phyloP scores from a whole-genome alignment of 164 flowering plant genomes.

The Berberis thunbergii region DNA sequence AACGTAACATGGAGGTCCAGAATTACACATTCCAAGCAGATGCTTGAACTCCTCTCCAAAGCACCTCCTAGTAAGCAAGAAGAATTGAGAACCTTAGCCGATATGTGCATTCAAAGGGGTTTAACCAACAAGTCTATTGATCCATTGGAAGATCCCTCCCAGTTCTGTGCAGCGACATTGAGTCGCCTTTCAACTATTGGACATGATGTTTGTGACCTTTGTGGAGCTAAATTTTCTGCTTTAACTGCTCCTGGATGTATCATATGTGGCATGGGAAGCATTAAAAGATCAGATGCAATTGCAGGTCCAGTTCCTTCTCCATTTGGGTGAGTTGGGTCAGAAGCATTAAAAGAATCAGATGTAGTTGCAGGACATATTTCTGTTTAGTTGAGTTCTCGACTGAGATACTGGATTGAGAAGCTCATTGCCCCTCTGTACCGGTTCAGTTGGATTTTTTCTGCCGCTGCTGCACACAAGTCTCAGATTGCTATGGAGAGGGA shows the following conservation, averaged over 20 bases:
- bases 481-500: too few species aligned
- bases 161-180: conserved; percentile 92
- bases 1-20: conserved; percentile 96
- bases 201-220: conserved; percentile 92
- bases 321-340: conserved; percentile 48
- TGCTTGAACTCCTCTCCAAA: conserved; percentile 95
- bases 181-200: conserved; percentile 97
- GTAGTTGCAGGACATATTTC: too few species aligned
- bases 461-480: too few species aligned
- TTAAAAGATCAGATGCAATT: conserved; percentile 90
- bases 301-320: conserved; percentile 78
- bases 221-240: conserved; percentile 98
- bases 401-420: too few species aligned
- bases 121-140: conserved; percentile 89
- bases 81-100: conserved; percentile 81
- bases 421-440: too few species aligned
- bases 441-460: too few species aligned
- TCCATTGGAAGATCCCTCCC: conserved; percentile 95
- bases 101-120: conserved; percentile 89
- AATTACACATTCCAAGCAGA: conserved; percentile 84
- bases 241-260: conserved; percentile 88
- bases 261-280: conserved; percentile 99
- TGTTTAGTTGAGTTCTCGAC: too few species aligned
- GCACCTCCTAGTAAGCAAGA: conserved; percentile 94
- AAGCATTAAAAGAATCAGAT: too few species aligned